Percentiles rank a stretch among this genome's conserved stretches.
Conservation (phyloP, 495 filamentous ascomycete genomes). For the Neurospora sp. region DNA sequence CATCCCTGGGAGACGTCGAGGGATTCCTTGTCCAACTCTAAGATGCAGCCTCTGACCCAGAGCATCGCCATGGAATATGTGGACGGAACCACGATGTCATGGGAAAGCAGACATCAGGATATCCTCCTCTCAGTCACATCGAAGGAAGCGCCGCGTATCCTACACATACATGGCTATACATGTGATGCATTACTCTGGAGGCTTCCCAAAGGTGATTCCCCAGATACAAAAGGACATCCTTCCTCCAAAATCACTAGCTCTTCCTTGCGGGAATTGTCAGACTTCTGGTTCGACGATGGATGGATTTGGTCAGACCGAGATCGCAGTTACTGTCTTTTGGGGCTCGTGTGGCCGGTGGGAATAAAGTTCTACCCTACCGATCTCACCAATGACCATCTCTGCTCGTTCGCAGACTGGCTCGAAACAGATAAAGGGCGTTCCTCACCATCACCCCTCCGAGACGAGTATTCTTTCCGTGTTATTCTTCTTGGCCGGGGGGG, state of each 20-base stretch:
- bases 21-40: no score
- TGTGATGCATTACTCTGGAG: neutral
- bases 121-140: neutral
- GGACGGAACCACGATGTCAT: neutral
- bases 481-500: fast-evolving
- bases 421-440: neutral
- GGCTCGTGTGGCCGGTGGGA: neutral
- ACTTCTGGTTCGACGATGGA: neutral
- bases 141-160: neutral
- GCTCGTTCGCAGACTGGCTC: neutral
- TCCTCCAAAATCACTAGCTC: neutral
- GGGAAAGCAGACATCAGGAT: neutral
- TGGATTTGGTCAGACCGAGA: neutral
- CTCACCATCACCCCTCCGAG: neutral
- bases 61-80: neutral
- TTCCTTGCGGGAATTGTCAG: neutral
- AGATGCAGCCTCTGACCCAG: neutral
- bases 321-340: neutral
- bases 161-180: neutral
- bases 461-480: neutral
- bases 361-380: fast-evolving
- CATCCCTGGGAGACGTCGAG: neutral
- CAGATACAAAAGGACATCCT: neutral
- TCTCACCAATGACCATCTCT: neutral
- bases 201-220: fast-evolving